Base-by-base conservation (phyloP, 257 asterid species). In the Salvia splendens region DNA sequence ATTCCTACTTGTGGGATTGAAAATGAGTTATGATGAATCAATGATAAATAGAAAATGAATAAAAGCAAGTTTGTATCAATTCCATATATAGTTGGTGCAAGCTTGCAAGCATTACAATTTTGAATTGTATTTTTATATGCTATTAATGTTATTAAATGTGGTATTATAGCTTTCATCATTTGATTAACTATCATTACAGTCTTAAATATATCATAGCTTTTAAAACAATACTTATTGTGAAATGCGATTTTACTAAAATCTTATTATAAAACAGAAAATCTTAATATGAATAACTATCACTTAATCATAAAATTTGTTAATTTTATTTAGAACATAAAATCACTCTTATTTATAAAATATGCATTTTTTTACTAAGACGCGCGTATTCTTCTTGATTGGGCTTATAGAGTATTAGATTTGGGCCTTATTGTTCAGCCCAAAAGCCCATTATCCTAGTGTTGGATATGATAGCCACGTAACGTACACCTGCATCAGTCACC, bases 391-490 rank as follows among this genome's bases (percentile, higher is more conserved):
- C 30, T 24, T 24, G 30, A 38, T 5, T 38, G 8, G 8, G 42
- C 42, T 38, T 38, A 33, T 38, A 2, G 2, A 24, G 30, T 38
- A 38, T 38, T 38, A 8, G 1, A 30, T 55, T 30, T 55, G 42
- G 20, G 61, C 61, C 61, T 24, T 24, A 0, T 24, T 55, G 8
- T 17, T 51, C 3, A 7, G 57, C n/a, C 5, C 33, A 51, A 51
- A 51, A 17, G n/a, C 33, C 14, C 35, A 54, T 61, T 61, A 41
- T 61, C 75, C 47, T 8, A 61, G 71, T 70, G 80, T 75, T 57
- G 38, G 62, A 35, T 4, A 64, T 51, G 65, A 57, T 65, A 57
- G 74, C 79, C 81, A 79, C 81, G 84, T 72, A 57, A 50, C 68
- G 9, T 45, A 68, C 32, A 28, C 32, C 45, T 32, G 57, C 20